Conservation (phyloP, 345 rosid genomes). For the rapeseed (Brassica napus) region DNA sequence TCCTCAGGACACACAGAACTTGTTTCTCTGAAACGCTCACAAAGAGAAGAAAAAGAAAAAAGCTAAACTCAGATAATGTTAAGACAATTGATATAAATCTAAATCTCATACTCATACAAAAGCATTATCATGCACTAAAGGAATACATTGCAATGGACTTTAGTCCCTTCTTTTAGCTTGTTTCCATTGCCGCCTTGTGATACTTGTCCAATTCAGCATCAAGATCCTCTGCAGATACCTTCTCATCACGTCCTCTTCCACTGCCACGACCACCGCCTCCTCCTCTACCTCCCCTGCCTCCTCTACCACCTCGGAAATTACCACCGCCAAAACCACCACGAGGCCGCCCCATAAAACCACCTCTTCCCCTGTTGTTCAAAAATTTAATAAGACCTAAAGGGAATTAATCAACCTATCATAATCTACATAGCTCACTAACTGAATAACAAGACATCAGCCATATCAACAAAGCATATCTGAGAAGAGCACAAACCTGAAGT, state of each 20-base stretch:
- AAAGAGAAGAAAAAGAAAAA: background rate
- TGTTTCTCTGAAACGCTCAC: constrained; percentile 23
- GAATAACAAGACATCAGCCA: background rate
- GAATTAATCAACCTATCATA: background rate
- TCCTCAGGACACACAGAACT: constrained; percentile 18
- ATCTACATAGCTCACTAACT: background rate
- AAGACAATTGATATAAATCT: constrained; percentile 27
- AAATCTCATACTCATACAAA: constrained; percentile 34
- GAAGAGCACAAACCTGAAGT: constrained; percentile 29
- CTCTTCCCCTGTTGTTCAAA: constrained; percentile 42
- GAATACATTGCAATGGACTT: constrained; percentile 15
- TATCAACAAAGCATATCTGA: background rate
- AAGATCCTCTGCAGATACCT: constrained; percentile 57
- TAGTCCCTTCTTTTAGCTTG: constrained; percentile 27
- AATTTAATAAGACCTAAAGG: background rate
- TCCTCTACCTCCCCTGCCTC: constrained; percentile 39
- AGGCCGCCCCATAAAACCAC: constrained; percentile 43
- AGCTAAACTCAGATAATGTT: constrained; percentile 20
- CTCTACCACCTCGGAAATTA: constrained; percentile 42
- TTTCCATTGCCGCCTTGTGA: constrained; percentile 52
- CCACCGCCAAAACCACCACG: too few relatives aligned
- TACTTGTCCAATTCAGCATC: constrained; percentile 67
- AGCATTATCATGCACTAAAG: constrained; percentile 30
- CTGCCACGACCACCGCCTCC: constrained; percentile 43
- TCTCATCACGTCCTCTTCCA: constrained; percentile 43